Base-by-base conservation (phyloP, 1,284 basidiomycete species). In the Cryptococcus floricola region DNA sequence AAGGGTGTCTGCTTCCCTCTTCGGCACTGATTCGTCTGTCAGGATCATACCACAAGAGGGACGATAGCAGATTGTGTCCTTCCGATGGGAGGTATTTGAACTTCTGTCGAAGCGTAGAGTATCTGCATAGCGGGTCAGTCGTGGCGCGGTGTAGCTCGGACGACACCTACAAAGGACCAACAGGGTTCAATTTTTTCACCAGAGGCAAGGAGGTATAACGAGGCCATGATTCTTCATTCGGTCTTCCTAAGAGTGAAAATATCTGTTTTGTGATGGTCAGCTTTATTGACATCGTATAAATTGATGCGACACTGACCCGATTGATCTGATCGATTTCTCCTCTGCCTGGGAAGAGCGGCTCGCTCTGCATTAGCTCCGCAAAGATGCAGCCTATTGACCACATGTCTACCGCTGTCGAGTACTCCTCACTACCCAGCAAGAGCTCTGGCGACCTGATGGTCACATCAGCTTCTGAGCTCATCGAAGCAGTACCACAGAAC, bases 331-430 rank as follows among this genome's bases (percentile, higher is more conserved):
- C 95, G 13, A 94, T 81, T 75, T 99, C 96, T 47, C 87, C 87
- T 70, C 93, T 89, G n/a, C 94, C 94, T 72, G 93, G 92, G 71
- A 98, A 93, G 13, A 98, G 79, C 1, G 96, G 92, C 72, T 94
- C 91, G 62, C 91, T 91, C 63, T 92, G 81, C 63, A 99, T 84
- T 43, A 99, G 81, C 74, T 99, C 96, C 25, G 89, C 95, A 73
- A 98, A 98, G 66, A 99, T 98, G 62, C 77, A 78, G 3, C 77
- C 77, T 18, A 74, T 68, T 16, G 70, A 73, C 77, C 77, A 78
- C 61, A 77, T 68, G 58, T 78, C 77, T 19, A 78, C 69, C 0
- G 94, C 89, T 10, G 94, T 97, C 9, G 91, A 90, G 77, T 98
- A 98, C 48, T 88, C 89, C 51, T 86, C 87, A 16, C 89, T 89